Conservation (phyloP, 2,329 filamentous ascomycete genomes). For the Rasamsonia emersonii region DNA sequence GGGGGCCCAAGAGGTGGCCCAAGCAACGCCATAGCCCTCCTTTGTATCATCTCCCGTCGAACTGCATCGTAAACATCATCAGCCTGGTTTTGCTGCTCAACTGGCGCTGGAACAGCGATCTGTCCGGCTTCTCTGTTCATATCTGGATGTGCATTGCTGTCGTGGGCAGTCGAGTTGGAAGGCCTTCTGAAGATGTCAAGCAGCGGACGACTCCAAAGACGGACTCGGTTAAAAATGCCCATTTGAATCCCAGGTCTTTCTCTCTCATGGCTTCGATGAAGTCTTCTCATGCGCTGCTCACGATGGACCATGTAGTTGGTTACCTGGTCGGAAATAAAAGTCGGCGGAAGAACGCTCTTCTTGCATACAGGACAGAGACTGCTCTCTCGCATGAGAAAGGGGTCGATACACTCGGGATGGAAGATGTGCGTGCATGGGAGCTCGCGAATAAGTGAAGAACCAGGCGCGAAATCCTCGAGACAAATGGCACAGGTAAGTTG, state of each 20-base stretch:
- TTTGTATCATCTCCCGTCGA: conserved; percentile 9
- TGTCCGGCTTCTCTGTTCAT: not conserved
- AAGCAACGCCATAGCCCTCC: conserved; percentile 7
- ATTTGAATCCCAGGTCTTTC: not conserved
- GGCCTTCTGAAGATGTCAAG: too few relatives aligned
- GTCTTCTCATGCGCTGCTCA: conserved; percentile 57
- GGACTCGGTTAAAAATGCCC: too few relatives aligned
- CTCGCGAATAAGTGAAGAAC: conserved; percentile 67
- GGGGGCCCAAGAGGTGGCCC: conserved; percentile 7
- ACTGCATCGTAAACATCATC: conserved; percentile 1
- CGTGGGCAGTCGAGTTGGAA: too few relatives aligned
- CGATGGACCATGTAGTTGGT: conserved; percentile 82
- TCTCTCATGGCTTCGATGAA: conserved; percentile 1
- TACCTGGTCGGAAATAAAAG: conserved; percentile 55
- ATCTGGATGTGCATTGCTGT: conserved; percentile 1
- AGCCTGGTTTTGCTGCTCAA: not conserved
- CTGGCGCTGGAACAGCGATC: not conserved
- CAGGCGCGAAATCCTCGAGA: conserved; percentile 66
- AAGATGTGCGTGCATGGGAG: conserved; percentile 88
- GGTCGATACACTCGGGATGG: conserved; percentile 84
- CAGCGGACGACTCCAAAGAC: not conserved
- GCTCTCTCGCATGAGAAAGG: conserved; percentile 67
- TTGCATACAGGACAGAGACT: conserved; percentile 91
- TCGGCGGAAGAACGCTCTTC: conserved; percentile 65
- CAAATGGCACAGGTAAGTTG: conserved; percentile 90